These are phyloP conservation scores for Scalesia atractyloides DNA, from an alignment of 129 eudicot genomes.

Conservation along the genomic window DNA sequence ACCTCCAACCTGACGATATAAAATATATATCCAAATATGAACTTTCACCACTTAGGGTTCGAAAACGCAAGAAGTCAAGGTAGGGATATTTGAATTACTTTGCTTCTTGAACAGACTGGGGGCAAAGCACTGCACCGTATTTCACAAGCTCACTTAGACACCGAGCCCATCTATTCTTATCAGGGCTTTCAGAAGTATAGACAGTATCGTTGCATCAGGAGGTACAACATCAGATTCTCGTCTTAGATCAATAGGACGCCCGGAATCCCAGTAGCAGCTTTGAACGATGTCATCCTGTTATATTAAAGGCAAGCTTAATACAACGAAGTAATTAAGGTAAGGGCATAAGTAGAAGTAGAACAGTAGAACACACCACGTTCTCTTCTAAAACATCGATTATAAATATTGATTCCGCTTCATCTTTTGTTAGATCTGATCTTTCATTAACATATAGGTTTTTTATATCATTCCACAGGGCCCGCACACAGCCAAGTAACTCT, in stretches of 20 bases:
- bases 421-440: constrained; percentile 59
- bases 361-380: constrained; percentile 75
- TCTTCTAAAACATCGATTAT: constrained; percentile 96
- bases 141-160: constrained; percentile 97
- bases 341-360: constrained; percentile 18
- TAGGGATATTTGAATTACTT: constrained; percentile 51
- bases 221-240: constrained; percentile 91
- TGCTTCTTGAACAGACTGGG: constrained; percentile 95
- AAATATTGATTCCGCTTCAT: constrained; percentile 90
- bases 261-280: constrained; percentile 96
- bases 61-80: constrained; percentile 1
- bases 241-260: constrained; percentile 84
- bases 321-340: neutral
- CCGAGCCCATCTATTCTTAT: constrained; percentile 95
- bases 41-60: neutral
- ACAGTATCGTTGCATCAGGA: constrained; percentile 84
- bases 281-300: constrained; percentile 96
- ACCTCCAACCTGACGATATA: constrained; percentile 66
- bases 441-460: constrained; percentile 53
- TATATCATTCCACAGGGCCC: constrained; percentile 88
- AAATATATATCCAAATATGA: neutral
- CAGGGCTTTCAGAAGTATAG: constrained; percentile 98
- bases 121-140: constrained; percentile 90
- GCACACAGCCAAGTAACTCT: constrained; percentile 92
- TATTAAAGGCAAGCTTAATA: neutral